Evolutionary conservation across 1,284 basidiomycete genomes (phyloP).

Genomic region (Thelephora terrestris): DNA sequence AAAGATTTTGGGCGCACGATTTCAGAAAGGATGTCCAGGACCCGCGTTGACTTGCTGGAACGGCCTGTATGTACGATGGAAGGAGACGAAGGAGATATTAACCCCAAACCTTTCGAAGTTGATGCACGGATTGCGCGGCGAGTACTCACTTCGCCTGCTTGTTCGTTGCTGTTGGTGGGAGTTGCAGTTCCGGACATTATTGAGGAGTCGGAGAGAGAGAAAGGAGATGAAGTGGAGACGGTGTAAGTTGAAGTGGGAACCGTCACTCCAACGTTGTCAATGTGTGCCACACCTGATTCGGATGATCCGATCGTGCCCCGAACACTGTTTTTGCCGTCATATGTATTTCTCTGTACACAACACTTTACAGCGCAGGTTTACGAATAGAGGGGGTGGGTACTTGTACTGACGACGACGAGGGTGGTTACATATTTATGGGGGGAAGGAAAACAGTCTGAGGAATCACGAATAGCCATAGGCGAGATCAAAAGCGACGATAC

Average conservation of each 20-base stretch:
- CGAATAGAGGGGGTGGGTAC: slow-evolving; percentile 1
- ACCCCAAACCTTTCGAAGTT: too few species aligned
- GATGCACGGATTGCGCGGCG: neutral
- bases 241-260: neutral
- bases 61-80: slow-evolving; percentile 35
- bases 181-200: neutral
- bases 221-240: neutral
- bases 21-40: slow-evolving; percentile 78
- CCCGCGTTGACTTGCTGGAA: slow-evolving; percentile 61
- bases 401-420: neutral
- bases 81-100: neutral
- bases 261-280: too few species aligned
- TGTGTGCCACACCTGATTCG: too few species aligned
- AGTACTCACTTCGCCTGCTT: slow-evolving; percentile 8
- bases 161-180: neutral
- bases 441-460: neutral
- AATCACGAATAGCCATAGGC: slow-evolving; percentile 10
- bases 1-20: slow-evolving; percentile 40
- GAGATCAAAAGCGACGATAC: slow-evolving; percentile 6
- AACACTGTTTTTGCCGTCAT: too few species aligned
- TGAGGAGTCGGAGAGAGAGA: neutral
- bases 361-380: too few species aligned
- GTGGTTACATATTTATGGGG: neutral
- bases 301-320: too few species aligned
- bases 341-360: too few species aligned